phyloP scores from a whole-genome alignment of 768 basidiomycete species.

The Hygrophorus russula region DNA sequence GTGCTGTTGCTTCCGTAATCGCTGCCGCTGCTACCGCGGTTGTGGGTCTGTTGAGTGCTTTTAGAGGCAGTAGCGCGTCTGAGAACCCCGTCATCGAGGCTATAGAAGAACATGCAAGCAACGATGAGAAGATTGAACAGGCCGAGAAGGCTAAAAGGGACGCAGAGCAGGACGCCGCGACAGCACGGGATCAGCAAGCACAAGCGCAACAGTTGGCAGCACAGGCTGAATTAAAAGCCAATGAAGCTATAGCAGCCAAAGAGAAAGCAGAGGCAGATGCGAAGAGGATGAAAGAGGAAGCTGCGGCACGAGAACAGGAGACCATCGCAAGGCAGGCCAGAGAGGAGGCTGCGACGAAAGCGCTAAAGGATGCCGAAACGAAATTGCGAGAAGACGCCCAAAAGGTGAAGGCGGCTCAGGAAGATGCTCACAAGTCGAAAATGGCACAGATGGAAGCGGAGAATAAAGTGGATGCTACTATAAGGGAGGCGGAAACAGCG shows the following conservation, averaged over 20 bases:
- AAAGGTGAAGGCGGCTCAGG: conserved; percentile 8
- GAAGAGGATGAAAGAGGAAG: conserved; percentile 9
- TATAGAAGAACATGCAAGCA: not conserved
- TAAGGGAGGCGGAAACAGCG: conserved; percentile 6
- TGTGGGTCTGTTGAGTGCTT: no score
- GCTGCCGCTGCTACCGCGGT: no score
- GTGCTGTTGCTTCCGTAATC: no score
- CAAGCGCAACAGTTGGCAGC: not conserved
- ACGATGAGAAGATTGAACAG: not conserved
- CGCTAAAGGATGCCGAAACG: conserved; percentile 3
- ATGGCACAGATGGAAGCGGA: conserved; percentile 6
- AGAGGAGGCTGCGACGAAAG: conserved; percentile 1
- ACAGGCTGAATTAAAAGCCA: not conserved
- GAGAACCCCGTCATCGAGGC: not conserved
- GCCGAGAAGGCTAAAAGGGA: not conserved
- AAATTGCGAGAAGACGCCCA: conserved; percentile 6
- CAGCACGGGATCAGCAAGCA: not conserved
- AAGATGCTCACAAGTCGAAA: conserved; percentile 9
- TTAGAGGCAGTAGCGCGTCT: no score
- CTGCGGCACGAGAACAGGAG: conserved; percentile 10
- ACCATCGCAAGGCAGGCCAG: conserved; percentile 7
- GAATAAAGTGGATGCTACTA: conserved; percentile 6
- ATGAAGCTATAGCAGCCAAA: not conserved
- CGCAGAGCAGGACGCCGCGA: not conserved
- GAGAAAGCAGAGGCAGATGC: conserved; percentile 2